Percentiles rank a stretch among this genome's conserved stretches.
These are phyloP conservation scores for Ophioceras dolichostomum DNA, from an alignment of 2,329 filamentous ascomycete genomes.

Conservation along the genomic window DNA sequence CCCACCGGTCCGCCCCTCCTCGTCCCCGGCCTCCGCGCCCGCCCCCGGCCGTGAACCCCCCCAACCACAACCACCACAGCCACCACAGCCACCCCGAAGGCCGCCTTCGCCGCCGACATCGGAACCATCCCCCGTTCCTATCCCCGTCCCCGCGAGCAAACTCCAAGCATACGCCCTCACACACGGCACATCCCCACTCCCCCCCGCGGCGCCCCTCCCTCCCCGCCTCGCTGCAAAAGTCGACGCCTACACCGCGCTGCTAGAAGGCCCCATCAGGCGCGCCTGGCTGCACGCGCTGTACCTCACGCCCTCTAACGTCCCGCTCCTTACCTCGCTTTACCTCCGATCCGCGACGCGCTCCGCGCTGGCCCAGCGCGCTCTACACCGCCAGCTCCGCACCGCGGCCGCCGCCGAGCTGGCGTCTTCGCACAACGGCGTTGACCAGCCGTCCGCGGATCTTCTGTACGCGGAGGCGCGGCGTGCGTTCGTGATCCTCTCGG, in stretches of 20 bases:
- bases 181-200: slow-evolving; percentile 3
- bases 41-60: slow-evolving; percentile 14
- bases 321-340: slow-evolving; percentile 61
- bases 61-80: slow-evolving; percentile 4
- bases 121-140: slow-evolving; percentile 2
- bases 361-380: slow-evolving; percentile 45
- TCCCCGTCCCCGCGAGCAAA: slow-evolving; percentile 12
- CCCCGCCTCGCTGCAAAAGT: slow-evolving; percentile 29
- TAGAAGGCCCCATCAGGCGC: slow-evolving; percentile 66
- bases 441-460: slow-evolving; percentile 8
- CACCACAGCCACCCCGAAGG: neutral
- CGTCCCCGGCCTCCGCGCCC: slow-evolving; percentile 10
- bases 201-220: neutral
- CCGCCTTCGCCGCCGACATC: neutral
- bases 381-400: slow-evolving; percentile 53
- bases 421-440: slow-evolving; percentile 4
- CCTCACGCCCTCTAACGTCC: slow-evolving; percentile 54
- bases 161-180: slow-evolving; percentile 11
- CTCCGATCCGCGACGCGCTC: slow-evolving; percentile 50
- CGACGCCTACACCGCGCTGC: slow-evolving; percentile 66
- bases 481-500: slow-evolving; percentile 33
- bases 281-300: slow-evolving; percentile 87
- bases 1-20: no score
- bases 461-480: slow-evolving; percentile 30
- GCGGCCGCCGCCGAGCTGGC: slow-evolving; percentile 57